These are phyloP conservation scores for Neonectria ditissima DNA, from an alignment of 2,329 filamentous ascomycete genomes.

Conservation along the genomic window DNA sequence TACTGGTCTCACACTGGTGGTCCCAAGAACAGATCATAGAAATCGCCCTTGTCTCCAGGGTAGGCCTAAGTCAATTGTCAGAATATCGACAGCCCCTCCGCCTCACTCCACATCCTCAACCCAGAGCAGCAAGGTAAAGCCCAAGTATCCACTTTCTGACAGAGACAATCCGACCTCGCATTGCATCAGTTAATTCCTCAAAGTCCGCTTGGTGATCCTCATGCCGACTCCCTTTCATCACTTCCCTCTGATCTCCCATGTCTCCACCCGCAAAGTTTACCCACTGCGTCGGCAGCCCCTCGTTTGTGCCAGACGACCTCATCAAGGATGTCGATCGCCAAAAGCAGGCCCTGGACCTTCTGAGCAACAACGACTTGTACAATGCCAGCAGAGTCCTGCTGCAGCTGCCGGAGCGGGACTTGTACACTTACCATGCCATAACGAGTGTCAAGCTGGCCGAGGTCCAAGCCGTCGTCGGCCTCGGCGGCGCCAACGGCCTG, in stretches of 20 bases:
- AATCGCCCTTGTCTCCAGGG: slow-evolving; percentile 9
- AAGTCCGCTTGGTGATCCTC: background rate
- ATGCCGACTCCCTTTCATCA: slow-evolving; percentile 2
- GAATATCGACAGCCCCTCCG: slow-evolving; percentile 10
- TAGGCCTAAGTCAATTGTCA: slow-evolving; percentile 10
- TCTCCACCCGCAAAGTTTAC: slow-evolving; percentile 44
- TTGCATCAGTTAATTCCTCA: slow-evolving; percentile 25
- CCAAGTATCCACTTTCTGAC: slow-evolving; percentile 32
- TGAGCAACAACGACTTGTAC: slow-evolving; percentile 59
- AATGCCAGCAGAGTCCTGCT: slow-evolving; percentile 59
- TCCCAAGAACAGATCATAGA: too few species aligned
- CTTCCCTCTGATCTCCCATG: slow-evolving; percentile 38
- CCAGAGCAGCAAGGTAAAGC: background rate
- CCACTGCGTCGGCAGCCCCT: slow-evolving; percentile 59
- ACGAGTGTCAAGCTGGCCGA: slow-evolving; percentile 61
- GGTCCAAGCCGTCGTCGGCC: slow-evolving; percentile 59
- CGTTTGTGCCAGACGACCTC: slow-evolving; percentile 57
- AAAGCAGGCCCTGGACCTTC: slow-evolving; percentile 51
- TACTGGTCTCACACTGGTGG: background rate
- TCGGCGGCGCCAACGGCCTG: slow-evolving; percentile 59
- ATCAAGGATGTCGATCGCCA: slow-evolving; percentile 54
- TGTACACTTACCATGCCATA: slow-evolving; percentile 65
- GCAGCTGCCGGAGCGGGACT: slow-evolving; percentile 56
- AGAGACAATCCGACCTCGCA: slow-evolving; percentile 34
- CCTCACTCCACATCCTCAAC: slow-evolving; percentile 8